Evolutionary conservation across 139 green algal genomes (phyloP).

Genomic region (Nannochloris sp.): DNA sequence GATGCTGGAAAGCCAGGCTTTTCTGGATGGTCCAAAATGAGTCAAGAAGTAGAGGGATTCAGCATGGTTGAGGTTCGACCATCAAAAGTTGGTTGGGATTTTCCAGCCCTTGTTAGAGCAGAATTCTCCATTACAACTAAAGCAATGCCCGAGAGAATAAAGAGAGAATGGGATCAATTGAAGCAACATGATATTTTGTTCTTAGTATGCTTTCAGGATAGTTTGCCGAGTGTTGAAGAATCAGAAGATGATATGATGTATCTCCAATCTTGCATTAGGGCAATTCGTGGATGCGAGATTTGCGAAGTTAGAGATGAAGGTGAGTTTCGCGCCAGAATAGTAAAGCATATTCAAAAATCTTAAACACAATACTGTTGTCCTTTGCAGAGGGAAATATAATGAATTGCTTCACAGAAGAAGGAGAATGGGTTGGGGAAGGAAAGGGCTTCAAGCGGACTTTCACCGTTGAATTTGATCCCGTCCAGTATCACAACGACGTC

Average conservation of each 20-base stretch:
- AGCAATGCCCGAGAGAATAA: slow-evolving; percentile 47
- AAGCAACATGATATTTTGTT: slow-evolving; percentile 96
- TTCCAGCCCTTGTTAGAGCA: slow-evolving; percentile 70
- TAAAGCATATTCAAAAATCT: background rate
- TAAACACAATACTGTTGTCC: background rate
- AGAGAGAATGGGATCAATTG: slow-evolving; percentile 83
- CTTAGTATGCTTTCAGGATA: slow-evolving; percentile 57
- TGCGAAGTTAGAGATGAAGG: slow-evolving; percentile 51
- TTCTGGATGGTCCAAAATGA: slow-evolving; percentile 93
- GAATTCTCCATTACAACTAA: slow-evolving; percentile 51
- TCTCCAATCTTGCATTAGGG: background rate
- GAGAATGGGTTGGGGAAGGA: slow-evolving; percentile 54
- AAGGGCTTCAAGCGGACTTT: slow-evolving; percentile 66
- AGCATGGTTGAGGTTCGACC: slow-evolving; percentile 46
- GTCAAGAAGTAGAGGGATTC: slow-evolving; percentile 54
- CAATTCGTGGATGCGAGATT: slow-evolving; percentile 80
- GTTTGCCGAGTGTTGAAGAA: slow-evolving; percentile 13
- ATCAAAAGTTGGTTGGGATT: slow-evolving; percentile 78
- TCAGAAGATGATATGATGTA: slow-evolving; percentile 5
- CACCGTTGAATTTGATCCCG: slow-evolving; percentile 76
- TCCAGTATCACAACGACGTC: slow-evolving; percentile 90
- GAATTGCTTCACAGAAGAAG: slow-evolving; percentile 89
- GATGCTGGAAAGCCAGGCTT: slow-evolving; percentile 48
- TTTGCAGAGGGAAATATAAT: slow-evolving; percentile 60
- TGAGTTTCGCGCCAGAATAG: background rate